Evolutionary conservation across 768 basidiomycete genomes (phyloP).

Genomic region (Russula brevipes): DNA sequence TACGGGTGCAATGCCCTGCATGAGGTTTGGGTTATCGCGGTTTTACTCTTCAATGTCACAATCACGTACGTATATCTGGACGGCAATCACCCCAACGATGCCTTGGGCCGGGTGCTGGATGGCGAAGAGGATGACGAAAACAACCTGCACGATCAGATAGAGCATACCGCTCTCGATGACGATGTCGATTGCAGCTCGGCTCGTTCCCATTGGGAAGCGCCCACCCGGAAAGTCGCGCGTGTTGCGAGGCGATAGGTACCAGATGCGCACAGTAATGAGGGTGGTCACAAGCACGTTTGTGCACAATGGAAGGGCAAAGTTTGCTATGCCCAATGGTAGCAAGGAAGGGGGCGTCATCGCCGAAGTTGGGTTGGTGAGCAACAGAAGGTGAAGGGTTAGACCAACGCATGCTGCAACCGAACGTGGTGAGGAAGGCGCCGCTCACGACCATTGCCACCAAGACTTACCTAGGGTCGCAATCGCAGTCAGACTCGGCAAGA

Average conservation of each 20-base stretch:
- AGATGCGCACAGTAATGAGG: constrained; percentile 41
- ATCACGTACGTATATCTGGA: constrained; percentile 38
- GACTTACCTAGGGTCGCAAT: constrained; percentile 35
- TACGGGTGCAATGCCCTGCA: constrained; percentile 15
- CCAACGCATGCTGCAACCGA: background rate
- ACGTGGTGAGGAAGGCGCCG: background rate
- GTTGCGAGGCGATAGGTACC: constrained; percentile 27
- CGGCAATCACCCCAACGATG: constrained; percentile 36
- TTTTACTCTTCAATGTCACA: background rate
- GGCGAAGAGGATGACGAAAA: constrained; percentile 40
- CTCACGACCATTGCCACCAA: background rate
- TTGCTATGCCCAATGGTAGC: constrained; percentile 35
- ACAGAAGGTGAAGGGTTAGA: background rate
- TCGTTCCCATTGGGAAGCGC: background rate
- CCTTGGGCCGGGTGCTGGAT: constrained; percentile 33
- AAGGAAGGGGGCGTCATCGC: background rate
- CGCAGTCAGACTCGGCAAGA: constrained; percentile 35
- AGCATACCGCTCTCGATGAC: constrained; percentile 39
- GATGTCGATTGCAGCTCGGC: constrained; percentile 31
- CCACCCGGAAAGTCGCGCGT: constrained; percentile 1
- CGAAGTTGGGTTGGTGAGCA: background rate
- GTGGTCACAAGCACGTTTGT: constrained; percentile 40
- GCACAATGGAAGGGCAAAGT: constrained; percentile 37
- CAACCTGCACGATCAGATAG: constrained; percentile 38
- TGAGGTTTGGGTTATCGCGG: background rate